Evolutionary conservation across 1,139 yeast species (phyloP), one percentile per base, ranked within the genome.

Genomic region (Magnusiomyces tetraspermus): DNA sequence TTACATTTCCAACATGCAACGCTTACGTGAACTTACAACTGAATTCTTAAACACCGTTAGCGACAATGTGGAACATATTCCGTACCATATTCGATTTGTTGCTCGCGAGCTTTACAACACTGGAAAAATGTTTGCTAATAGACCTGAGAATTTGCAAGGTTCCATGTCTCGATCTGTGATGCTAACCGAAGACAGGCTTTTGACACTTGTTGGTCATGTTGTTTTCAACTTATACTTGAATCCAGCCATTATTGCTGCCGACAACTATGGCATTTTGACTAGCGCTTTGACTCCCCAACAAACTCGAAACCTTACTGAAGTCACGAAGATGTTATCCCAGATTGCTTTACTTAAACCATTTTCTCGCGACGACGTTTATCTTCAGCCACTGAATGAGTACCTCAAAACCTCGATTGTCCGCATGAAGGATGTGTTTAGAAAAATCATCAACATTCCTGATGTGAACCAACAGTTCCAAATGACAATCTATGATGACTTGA

Each of bases 341-440:
- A 68, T 85, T 36, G 82, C 85, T 37, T 68, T 80, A 1, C 78
- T 87, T 78, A 76, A 77, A 57, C 79, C 85, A 2, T 88, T 88
- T 68, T 73, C 75, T 1, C 57, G 65, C 1, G 80, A 76, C 48
- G 83, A 85, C 59, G 79, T 83, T 52, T 88, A 80, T 65, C 70
- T 86, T 61, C 89, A 85, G 61, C 95, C 96, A 1, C 73, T 88
- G 63, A 86, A 86, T 64, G 92, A 85, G 49, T 85, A 79, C 61
- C 75, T 88, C 48, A 71, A 70, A 44, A 70, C 77, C 10, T 74
- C 80, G 1, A 67, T 71, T n/a, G 80, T 74, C 3, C 67, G 73
- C 10, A 73, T 79, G 53, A 69, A 75, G 46, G 63, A 67, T 1
- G 66, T 81, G 10, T 70, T 84, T 49, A 65, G 63, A 44, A 67